These are phyloP conservation scores for Tetrahymena thermophila DNA, from an alignment of 73 alveolate genomes.

Conservation along the genomic window DNA sequence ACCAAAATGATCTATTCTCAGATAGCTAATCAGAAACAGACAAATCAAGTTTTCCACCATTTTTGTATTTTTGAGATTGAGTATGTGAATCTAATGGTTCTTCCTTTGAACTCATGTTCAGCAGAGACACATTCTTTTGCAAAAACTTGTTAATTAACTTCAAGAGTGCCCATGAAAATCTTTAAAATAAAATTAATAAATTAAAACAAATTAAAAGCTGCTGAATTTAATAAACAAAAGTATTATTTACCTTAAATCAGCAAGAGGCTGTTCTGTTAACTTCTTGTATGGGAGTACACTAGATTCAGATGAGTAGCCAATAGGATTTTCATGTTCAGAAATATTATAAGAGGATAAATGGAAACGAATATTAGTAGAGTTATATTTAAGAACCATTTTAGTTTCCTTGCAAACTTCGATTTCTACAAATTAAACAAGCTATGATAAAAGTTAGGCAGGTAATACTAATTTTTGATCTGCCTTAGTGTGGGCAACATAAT, in stretches of 20 bases:
- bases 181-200: not conserved
- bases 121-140: constrained; percentile 52
- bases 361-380: constrained; percentile 52
- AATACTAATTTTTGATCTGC: constrained; percentile 2
- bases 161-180: constrained; percentile 64
- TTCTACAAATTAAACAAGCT: constrained; percentile 54
- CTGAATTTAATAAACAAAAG: no score
- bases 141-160: constrained; percentile 55
- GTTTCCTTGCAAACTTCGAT: constrained; percentile 65
- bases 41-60: constrained; percentile 1
- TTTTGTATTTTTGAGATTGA: constrained; percentile 13
- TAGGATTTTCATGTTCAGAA: constrained; percentile 9
- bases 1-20: constrained; percentile 52
- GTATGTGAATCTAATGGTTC: constrained; percentile 16
- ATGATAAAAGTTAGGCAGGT: not conserved
- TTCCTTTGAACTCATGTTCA: constrained; percentile 27
- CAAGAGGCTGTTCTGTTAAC: constrained; percentile 6
- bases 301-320: constrained; percentile 15
- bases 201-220: not conserved
- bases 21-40: constrained; percentile 40
- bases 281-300: not conserved
- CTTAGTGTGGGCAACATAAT: constrained; percentile 34
- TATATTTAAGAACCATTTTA: constrained; percentile 41
- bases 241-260: constrained; percentile 41
- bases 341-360: constrained; percentile 7